Evolutionary conservation across 805 yeast genomes (phyloP), one percentile per base, ranked within the genome.

Genomic region (Millerozyma miso): DNA sequence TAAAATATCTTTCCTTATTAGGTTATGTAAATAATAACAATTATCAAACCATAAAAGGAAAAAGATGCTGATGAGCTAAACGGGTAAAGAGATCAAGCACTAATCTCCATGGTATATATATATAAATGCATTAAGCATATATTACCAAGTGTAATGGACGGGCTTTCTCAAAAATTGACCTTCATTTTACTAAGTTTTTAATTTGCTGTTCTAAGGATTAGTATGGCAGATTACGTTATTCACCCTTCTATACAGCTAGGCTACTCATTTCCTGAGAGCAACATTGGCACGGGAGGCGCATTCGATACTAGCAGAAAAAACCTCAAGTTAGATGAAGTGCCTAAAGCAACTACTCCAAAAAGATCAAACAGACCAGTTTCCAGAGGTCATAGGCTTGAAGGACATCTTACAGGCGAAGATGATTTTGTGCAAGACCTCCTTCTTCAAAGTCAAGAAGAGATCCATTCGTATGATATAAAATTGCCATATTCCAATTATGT

Each of bases 391-490:
- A 23, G 15, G 14, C 10, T 19, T 6, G 23, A 6, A n/a, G 5
- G 15, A n/a, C 13, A 14, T n/a, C 31, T 37, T 33, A 32, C 23
- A 12, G 40, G 39, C 2, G 41, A 31, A 18, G 37, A 45, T 17
- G 48, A 58, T 33, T 64, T 65, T 1, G 49, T 62, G 16, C 51
- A 49, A 10, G 52, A 49, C n/a, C 43, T 62, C 23, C 48, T 60
- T 4, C 37, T 26, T 3, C 56, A 55, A 31, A 53, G 53, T 41
- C 39, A 43, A 38, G 38, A 38, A n/a, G 43, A 37, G 4, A 49
- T 59, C 3, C 35, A 40, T 2, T 39, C 33, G 14, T 53, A 49
- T 39, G 35, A 49, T 31, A 33, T 60, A 23, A 40, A 43, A 15
- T 48, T 56, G 37, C 62, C 65, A 1, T 52, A 35, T 20, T 17